Base-by-base conservation (phyloP, 1,284 basidiomycete genomes). In the Leccinum pachyderme region DNA sequence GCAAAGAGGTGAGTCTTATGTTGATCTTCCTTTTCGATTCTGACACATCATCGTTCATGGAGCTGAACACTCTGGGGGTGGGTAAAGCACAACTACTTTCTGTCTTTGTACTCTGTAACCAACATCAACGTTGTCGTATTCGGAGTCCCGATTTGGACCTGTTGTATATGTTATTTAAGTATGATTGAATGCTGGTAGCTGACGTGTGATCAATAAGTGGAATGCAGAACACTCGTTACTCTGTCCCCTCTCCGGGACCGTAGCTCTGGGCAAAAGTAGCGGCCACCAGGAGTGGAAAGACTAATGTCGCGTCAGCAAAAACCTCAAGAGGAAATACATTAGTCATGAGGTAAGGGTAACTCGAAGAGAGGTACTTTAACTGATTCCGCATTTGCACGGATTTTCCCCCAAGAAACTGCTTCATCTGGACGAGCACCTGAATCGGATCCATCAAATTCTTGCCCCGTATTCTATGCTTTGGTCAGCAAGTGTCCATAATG, bases 371-470 rank as follows among this genome's bases (percentile, higher is more conserved):
- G 25, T 59, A 93, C 95, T 81, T 99, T 99, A 55, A 99, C 91
- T 29, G 91, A 83, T 72, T 97, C 87, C 1, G 96, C 89, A 11
- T 88, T 89, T 28, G 90, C 89, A 47, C 93, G 85, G 62, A 99
- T 98, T 77, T 99, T 99, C 5, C 96, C 97, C 96, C 96, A 99
- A n/a, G 93, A 96, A 22, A 99, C 86, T 3, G 96, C 97, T 72
- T 99, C 96, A 67, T 99, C 97, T 15, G 97, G 97, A 55, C 94
- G 80, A 15, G 97, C 97, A 11, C 96, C 97, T 11, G 95, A 95
- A 73, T 99, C 96, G 4, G 95, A 97, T 0, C 96, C 96, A 69
- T 99, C 97, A 65, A 98, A 99, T 76, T 99, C 96, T 76, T 99
- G 96, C 0, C 96, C 96, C 0, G 96, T 99, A 69, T 99, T 99